Conservation (phyloP, 345 rosid species). For the Eucalyptus sideroxylon region DNA sequence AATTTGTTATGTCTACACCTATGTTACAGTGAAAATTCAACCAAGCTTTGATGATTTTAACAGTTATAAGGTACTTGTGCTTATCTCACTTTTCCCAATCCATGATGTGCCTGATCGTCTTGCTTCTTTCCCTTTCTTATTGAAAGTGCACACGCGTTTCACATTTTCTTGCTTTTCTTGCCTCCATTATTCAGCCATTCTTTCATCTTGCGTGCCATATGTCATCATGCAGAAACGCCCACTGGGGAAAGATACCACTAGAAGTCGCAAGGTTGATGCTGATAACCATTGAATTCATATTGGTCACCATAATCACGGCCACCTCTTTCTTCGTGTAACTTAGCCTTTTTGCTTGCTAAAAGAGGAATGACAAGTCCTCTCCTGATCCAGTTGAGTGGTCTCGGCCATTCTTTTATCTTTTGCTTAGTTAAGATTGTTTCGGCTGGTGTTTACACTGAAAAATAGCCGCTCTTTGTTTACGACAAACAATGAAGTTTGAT, state of each 20-base stretch:
- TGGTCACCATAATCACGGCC: not conserved
- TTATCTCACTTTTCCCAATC: no score
- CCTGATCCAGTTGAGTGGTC: not conserved
- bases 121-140: no score
- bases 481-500: not conserved
- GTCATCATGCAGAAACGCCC: not conserved
- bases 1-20: no score
- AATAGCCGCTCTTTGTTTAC: not conserved
- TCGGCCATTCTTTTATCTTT: not conserved
- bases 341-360: no score
- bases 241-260: not conserved
- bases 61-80: no score
- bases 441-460: not conserved
- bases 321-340: not conserved
- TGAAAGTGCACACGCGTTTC: not conserved
- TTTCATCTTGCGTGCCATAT: not conserved
- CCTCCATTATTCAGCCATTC: not conserved
- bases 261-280: not conserved
- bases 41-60: no score
- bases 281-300: not conserved
- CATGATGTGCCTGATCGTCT: no score
- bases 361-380: not conserved
- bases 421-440: not conserved
- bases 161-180: not conserved
- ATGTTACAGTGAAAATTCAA: no score